phyloP scores from a whole-genome alignment of 805 yeast species.

The Grigorovia yakushimaensis region DNA sequence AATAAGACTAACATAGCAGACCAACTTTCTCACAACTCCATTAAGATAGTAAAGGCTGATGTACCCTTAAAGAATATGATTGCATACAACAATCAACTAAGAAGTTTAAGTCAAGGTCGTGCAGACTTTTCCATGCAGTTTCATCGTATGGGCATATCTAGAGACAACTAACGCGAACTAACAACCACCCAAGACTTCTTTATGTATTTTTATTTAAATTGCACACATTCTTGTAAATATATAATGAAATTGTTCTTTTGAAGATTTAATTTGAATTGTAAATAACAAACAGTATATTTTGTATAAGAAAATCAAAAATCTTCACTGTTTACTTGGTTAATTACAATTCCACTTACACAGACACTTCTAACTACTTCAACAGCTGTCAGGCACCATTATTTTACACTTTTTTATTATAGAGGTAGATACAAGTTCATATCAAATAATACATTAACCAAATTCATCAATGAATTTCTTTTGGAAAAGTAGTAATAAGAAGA shows the following conservation, averaged over 20 bases:
- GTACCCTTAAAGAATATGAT: slow-evolving; percentile 87
- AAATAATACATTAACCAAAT: neutral
- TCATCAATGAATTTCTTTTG: slow-evolving; percentile 10
- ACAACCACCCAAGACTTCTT: no score
- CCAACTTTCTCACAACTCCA: slow-evolving; percentile 7
- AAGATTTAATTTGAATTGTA: no score
- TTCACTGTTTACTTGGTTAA: no score
- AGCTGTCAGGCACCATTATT: no score
- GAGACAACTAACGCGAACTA: neutral
- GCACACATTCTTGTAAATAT: neutral
- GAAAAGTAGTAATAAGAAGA: neutral
- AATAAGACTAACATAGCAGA: neutral
- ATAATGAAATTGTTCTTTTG: no score
- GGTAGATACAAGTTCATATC: no score
- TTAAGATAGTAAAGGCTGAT: slow-evolving; percentile 54
- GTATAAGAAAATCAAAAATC: no score
- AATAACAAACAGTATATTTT: no score
- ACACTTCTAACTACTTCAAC: no score
- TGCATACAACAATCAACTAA: slow-evolving; percentile 67
- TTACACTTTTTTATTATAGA: no score
- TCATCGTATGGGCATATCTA: slow-evolving; percentile 47
- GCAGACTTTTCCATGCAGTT: slow-evolving; percentile 76
- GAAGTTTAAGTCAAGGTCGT: slow-evolving; percentile 85
- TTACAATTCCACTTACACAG: no score
- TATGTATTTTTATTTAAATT: no score